Evolutionary conservation across 257 asterid species (phyloP).

Genomic region (Petunia axillaris): DNA sequence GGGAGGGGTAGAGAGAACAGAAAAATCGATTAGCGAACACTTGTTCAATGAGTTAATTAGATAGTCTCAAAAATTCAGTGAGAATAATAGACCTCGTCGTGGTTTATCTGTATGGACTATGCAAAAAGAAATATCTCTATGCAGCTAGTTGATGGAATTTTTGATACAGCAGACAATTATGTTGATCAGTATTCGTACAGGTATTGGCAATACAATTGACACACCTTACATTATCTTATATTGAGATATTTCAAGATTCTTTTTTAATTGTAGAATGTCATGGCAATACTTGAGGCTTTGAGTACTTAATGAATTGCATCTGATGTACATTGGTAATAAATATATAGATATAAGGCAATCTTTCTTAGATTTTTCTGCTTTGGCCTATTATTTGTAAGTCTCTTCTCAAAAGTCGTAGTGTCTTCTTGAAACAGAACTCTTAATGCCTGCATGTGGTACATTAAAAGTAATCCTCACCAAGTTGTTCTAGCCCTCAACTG

Average conservation of each 20-base stretch:
- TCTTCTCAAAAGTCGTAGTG: not conserved
- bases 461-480: not conserved
- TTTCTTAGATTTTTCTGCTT: not conserved
- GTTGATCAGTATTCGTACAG: not conserved
- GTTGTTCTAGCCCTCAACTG: not conserved
- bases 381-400: not conserved
- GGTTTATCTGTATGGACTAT: not conserved
- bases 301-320: too few relatives aligned
- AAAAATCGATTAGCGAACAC: not conserved
- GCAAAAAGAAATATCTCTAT: not conserved
- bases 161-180: not conserved
- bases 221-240: too few relatives aligned
- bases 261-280: not conserved
- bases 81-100: not conserved
- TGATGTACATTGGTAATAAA: too few relatives aligned
- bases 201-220: too few relatives aligned
- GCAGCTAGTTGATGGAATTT: not conserved
- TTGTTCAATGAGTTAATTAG: not conserved
- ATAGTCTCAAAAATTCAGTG: not conserved
- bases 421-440: not conserved
- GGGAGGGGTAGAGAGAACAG: not conserved
- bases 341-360: not conserved
- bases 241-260: too few relatives aligned
- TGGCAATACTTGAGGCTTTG: not conserved
- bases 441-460: not conserved